A percentile compares a stretch with the other conserved stretches of the same genome.
Evolutionary conservation across 345 rosid genomes (phyloP).

Genomic region (Zanthoxylum bungeanum): DNA sequence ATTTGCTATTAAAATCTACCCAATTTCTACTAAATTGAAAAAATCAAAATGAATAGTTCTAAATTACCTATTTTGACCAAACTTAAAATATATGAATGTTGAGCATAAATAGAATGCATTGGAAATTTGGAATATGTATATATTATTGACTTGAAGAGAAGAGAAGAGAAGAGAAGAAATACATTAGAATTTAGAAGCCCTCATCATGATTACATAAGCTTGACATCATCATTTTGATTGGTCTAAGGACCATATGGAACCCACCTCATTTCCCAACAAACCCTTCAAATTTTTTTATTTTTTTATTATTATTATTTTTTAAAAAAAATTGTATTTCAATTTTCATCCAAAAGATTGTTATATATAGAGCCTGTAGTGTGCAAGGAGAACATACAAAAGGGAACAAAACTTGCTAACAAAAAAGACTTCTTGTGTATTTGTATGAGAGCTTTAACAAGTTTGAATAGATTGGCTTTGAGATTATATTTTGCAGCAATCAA

Average conservation of each 20-base stretch:
- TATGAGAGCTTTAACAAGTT: slow-evolving; percentile 28
- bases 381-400: background rate
- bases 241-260: slow-evolving; percentile 11
- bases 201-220: slow-evolving; percentile 48
- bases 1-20: too few relatives aligned
- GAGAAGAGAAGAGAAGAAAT: too few relatives aligned
- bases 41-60: background rate
- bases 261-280: background rate
- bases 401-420: background rate
- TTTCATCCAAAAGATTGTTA: background rate
- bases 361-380: background rate
- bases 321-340: background rate
- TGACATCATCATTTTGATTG: slow-evolving; percentile 47
- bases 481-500: slow-evolving; percentile 17
- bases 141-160: background rate
- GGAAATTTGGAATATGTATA: background rate
- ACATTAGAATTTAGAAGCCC: background rate
- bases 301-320: too few relatives aligned
- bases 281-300: background rate
- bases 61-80: background rate
- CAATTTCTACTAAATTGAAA: background rate
- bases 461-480: slow-evolving; percentile 13
- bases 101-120: background rate
- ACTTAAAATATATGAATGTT: background rate
- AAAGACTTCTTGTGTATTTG: background rate